Evolutionary conservation across 108 stramenopile genomes (phyloP).

Genomic region (Nitzschia sp.): DNA sequence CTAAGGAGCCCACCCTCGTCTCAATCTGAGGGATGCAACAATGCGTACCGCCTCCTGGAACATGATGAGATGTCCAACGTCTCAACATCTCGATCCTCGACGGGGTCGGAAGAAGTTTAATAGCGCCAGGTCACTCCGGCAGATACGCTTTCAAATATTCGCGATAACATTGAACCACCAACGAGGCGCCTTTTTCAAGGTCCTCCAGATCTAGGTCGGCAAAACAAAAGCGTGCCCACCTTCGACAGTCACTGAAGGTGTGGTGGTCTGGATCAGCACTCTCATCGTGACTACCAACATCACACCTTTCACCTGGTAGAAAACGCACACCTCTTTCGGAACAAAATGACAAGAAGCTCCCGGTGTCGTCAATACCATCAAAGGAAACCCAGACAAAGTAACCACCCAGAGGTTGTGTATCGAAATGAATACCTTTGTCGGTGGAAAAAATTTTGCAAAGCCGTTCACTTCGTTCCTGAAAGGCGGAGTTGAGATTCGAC

Average conservation of each 20-base stretch:
- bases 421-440: conserved; percentile 40
- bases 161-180: conserved; percentile 31
- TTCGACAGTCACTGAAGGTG: neutral
- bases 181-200: conserved; percentile 30
- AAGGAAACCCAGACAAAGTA: conserved; percentile 72
- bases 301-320: conserved; percentile 51
- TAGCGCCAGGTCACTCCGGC: too few relatives aligned
- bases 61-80: neutral
- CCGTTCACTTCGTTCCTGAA: conserved; percentile 36
- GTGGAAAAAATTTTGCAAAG: conserved; percentile 34
- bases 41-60: too few relatives aligned
- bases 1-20: neutral
- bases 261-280: neutral
- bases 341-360: conserved; percentile 44
- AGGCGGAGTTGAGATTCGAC: conserved; percentile 40
- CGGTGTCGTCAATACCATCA: conserved; percentile 41
- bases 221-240: conserved; percentile 62
- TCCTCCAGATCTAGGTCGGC: conserved; percentile 50
- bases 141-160: conserved; percentile 9
- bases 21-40: too few relatives aligned
- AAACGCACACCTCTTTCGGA: conserved; percentile 40
- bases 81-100: neutral
- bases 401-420: conserved; percentile 40
- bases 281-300: conserved; percentile 13
- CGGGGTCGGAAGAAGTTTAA: too few relatives aligned